Evolutionary conservation across 2,329 filamentous ascomycete genomes (phyloP), one percentile per base, ranked within the genome.

Genomic region (Apiospora kogelbergensis): DNA sequence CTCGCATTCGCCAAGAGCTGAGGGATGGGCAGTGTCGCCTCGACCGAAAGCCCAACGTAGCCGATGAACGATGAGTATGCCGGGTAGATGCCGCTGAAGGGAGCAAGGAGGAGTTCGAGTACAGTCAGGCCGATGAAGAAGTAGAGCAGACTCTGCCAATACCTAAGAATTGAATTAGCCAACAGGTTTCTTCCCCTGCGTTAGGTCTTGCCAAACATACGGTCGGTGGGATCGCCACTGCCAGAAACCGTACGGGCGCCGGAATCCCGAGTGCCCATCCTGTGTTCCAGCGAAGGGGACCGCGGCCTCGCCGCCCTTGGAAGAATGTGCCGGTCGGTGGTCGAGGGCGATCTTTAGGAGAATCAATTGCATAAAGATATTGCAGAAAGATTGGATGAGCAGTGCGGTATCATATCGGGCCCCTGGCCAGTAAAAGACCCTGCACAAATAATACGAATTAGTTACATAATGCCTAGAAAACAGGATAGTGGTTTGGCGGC

Each of bases 21-120:
- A 0, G 93, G 93, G 13, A 96, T 84, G 3, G 93, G 93, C 33
- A 97, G 87, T n/a, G 89, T 92, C 9, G 93, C 93, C 80, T 97
- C 93, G 68, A 95, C 88, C 3, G 89, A 87, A 17, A 96, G 87
- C 3, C 93, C 93, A n/a, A 94, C 78, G 78, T 90, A 91, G 69
- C 93, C 93, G 69, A 94, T 88, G 13, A 91, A 72, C 6, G 84
- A 81, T 1, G 91, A 91, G 80, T 95, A 96, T 17, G 84, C 77
- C 9, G 84, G 76, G 79, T 92, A 93, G n/a, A 91, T 67, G 30
- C 82, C 77, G 6, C 83, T 83, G 44, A 88, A 80, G 6, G 88
- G 84, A 0, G 88, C 86, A 68, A 95, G 81, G 66, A 94, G 75
- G n/a, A 95, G 76, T 75, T 95, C 91, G 74, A 91, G 81, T 6